Evolutionary conservation across 352 stramenopile species (phyloP).

Genomic region (Phytophthora pinifolia): DNA sequence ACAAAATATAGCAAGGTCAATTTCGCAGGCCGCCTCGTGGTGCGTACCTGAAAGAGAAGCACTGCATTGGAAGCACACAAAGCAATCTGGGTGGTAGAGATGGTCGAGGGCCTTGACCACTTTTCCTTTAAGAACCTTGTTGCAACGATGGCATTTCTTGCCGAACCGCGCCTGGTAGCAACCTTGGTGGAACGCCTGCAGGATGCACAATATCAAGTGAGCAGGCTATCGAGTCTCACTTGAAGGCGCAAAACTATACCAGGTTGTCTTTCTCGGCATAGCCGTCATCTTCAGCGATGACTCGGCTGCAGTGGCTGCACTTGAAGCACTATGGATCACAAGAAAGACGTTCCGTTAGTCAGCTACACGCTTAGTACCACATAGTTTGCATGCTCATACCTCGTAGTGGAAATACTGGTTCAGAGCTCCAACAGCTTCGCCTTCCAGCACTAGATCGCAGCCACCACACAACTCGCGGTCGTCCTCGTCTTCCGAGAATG

Average conservation of each 20-base stretch:
- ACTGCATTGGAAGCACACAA: conserved; percentile 79
- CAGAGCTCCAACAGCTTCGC: conserved; percentile 76
- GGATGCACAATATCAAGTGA: conserved; percentile 8
- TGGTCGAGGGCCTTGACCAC: conserved; percentile 84
- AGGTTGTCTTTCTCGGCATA: conserved; percentile 84
- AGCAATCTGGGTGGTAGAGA: conserved; percentile 84
- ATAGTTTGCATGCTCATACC: conserved; percentile 27
- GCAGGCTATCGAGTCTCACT: not conserved
- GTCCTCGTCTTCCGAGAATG: conserved; percentile 61
- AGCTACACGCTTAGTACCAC: not conserved
- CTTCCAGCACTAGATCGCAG: conserved; percentile 68
- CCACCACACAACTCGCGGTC: conserved; percentile 74
- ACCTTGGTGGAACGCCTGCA: conserved; percentile 72
- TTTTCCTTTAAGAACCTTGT: conserved; percentile 81
- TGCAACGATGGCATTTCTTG: conserved; percentile 80
- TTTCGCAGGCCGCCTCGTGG: not conserved
- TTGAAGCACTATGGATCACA: conserved; percentile 66
- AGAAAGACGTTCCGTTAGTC: conserved; percentile 6
- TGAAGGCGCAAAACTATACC: conserved; percentile 25
- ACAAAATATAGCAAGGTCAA: not conserved
- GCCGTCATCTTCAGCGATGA: conserved; percentile 77
- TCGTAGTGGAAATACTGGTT: conserved; percentile 86
- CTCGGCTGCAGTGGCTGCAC: conserved; percentile 66
- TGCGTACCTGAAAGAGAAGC: conserved; percentile 67
- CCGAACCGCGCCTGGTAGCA: conserved; percentile 80